phyloP scores from a whole-genome alignment of 306 rosid genomes.

The Rosa lucieae region DNA sequence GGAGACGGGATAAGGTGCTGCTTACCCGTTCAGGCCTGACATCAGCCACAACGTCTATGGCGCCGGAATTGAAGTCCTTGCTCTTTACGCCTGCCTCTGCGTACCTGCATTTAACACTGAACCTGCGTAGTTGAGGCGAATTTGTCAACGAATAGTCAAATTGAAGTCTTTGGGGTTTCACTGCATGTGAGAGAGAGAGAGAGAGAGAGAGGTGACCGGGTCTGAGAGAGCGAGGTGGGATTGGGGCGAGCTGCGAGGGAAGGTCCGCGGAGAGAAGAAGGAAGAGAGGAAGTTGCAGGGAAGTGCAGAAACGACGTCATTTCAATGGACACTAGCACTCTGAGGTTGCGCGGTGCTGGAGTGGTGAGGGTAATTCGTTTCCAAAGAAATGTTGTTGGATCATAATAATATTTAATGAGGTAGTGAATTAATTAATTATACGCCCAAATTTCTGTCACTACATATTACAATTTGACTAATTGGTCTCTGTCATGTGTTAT shows the following conservation, averaged over 20 bases:
- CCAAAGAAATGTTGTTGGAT: not conserved
- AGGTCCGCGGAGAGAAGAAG: constrained; percentile 33
- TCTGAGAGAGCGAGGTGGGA: constrained; percentile 41
- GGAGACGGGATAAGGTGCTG: not conserved
- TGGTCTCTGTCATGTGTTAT: not conserved
- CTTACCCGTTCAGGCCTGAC: constrained; percentile 69
- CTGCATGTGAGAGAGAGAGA: not conserved
- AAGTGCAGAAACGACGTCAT: constrained; percentile 68
- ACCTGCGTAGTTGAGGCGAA: constrained; percentile 26
- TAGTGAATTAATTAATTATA: no score
- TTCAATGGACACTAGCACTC: not conserved
- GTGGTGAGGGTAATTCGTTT: not conserved
- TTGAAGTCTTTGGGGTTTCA: not conserved
- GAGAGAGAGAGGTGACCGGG: constrained; percentile 38
- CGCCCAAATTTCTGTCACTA: not conserved
- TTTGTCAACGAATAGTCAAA: not conserved
- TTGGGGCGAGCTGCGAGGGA: constrained; percentile 36
- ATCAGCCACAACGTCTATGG: constrained; percentile 90
- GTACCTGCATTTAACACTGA: constrained; percentile 59
- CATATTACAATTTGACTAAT: no score
- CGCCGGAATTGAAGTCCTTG: constrained; percentile 35
- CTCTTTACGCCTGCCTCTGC: constrained; percentile 46
- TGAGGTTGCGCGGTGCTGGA: not conserved
- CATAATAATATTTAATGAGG: not conserved
- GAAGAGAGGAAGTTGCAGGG: constrained; percentile 43